Percentiles rank a stretch among this genome's conserved stretches.
phyloP scores from a whole-genome alignment of 176 grass and related monocot species.

The Bolboschoenus planiculmis region DNA sequence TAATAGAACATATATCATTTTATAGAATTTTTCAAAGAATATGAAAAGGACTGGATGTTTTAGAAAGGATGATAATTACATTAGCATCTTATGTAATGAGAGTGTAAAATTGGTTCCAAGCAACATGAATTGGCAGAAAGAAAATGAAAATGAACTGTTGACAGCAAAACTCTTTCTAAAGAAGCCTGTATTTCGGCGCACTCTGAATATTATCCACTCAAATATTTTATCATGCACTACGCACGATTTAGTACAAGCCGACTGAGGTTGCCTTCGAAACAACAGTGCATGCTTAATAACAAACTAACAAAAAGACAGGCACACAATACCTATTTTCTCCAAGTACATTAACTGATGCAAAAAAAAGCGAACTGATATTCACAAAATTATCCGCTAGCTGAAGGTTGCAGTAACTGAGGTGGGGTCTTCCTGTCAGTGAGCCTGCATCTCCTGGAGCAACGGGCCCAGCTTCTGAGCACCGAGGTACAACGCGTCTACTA shows the following conservation, averaged over 20 bases:
- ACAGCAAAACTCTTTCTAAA: neutral
- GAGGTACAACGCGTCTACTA: constrained; percentile 66
- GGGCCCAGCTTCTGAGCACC: constrained; percentile 77
- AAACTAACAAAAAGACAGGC: neutral
- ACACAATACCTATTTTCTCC: neutral
- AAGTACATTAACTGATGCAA: neutral
- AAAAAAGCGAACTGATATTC: neutral
- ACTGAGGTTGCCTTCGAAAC: neutral
- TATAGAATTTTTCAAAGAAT: too few relatives aligned
- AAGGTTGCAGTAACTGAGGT: neutral
- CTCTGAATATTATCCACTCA: neutral
- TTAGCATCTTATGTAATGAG: too few relatives aligned
- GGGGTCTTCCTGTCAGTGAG: constrained; percentile 21
- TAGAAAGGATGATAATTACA: too few relatives aligned
- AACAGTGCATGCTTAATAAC: neutral
- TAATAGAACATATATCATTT: too few relatives aligned
- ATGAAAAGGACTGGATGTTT: too few relatives aligned
- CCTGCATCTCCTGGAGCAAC: constrained; percentile 56
- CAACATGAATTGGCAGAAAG: too few relatives aligned
- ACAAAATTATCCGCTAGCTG: neutral
- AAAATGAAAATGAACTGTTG: too few relatives aligned
- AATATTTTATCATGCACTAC: neutral
- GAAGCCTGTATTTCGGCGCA: neutral
- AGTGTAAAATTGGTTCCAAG: too few relatives aligned
- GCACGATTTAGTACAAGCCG: neutral